Evolutionary conservation across 75 land plant genomes (phyloP), one percentile per base, ranked within the genome.

Genomic region (Pinus tabuliformis): DNA sequence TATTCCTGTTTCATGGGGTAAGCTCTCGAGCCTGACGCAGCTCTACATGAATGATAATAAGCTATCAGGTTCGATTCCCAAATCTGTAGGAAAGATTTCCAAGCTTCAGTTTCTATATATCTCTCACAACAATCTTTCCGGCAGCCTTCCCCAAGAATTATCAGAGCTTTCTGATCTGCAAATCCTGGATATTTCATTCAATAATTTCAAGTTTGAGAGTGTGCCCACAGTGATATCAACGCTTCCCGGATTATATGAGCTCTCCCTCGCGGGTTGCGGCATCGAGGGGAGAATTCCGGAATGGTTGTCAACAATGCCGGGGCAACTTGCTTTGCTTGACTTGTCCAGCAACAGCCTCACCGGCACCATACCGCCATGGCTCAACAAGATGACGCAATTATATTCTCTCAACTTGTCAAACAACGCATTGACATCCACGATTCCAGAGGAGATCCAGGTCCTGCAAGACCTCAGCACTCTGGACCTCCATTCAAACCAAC

Each of bases 61-160:
- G 12, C 45, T 88, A 58, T 73, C 80, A 0, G 90, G 87, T 15
- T 65, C n/a, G 42, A 85, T 88, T 24, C 87, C 90, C 13, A 76
- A 57, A n/a, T 74, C 88, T 18, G 71, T 86, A 17, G 78, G 88
- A 14, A 76, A 42, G 26, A 84, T 86, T 20, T 82, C 79, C 18
- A 49, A 59, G 17, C 84, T 86, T n/a, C 42, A 75, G 1, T 14
- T 62, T 58, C 63, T 77, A 3, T 58, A 16, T 30, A 21, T 78
- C 16, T 73, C 79, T 49, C 72, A 82, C 66, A 88, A 88, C 49
- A 14, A 73, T 12, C 73, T 93, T 11, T 42, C 76, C 1, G 96
- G 96, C 0, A 52, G 57, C 30, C 64, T 93, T 58, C 90, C 87
- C 14, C 56, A 68, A 0, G 82, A 77, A 36, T 30, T 85, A 62